Conservation (phyloP, 495 filamentous ascomycete species). For the Pyrenula massariospora region DNA sequence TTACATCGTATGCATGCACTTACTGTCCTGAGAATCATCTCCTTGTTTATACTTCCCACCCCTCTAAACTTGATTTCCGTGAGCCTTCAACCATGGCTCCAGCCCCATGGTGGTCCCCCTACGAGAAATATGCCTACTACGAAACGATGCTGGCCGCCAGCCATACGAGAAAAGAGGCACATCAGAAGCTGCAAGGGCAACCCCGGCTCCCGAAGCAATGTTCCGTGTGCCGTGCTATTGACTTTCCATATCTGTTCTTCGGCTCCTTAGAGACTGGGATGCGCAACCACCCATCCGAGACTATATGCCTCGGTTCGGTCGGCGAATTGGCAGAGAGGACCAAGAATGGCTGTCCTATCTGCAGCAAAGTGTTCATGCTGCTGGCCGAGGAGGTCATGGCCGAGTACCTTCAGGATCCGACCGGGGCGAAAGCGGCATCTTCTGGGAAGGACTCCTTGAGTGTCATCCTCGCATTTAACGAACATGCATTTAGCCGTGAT, state of each 20-base stretch:
- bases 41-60: too few relatives aligned
- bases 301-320: background rate
- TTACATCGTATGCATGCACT: too few relatives aligned
- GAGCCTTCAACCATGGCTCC: background rate
- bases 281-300: background rate
- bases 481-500: background rate
- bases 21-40: too few relatives aligned
- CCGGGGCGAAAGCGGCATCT: background rate
- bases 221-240: background rate
- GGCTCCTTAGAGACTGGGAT: constrained; percentile 1
- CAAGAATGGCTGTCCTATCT: background rate
- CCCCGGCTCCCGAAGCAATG: background rate
- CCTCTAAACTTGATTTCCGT: too few relatives aligned
- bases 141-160: background rate
- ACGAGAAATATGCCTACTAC: background rate
- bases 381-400: background rate
- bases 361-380: background rate
- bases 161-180: background rate
- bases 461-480: background rate
- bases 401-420: background rate
- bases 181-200: background rate
- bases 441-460: background rate
- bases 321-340: background rate
- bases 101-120: background rate
- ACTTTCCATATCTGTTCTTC: constrained; percentile 18